phyloP scores from a whole-genome alignment of 169 alveolate genomes.

The Plasmodium blacklocki region DNA sequence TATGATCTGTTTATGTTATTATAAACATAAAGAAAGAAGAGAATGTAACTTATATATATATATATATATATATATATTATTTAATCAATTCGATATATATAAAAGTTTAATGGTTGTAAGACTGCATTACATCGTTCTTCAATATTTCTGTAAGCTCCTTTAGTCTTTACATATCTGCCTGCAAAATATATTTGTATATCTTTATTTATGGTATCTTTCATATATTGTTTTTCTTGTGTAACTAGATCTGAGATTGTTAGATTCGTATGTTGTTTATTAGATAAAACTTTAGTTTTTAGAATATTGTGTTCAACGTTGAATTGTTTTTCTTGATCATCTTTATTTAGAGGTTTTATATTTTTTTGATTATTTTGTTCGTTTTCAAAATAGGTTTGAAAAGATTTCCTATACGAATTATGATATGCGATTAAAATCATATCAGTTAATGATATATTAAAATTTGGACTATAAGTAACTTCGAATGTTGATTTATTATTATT shows the following conservation, averaged over 20 bases:
- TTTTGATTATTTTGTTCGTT: constrained; percentile 1
- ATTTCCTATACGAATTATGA: constrained; percentile 12
- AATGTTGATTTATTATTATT: constrained; percentile 1
- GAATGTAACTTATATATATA: background rate
- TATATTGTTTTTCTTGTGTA: constrained; percentile 15
- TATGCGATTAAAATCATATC: constrained; percentile 57
- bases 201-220: constrained; percentile 20
- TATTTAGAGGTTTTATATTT: background rate
- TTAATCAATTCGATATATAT: background rate
- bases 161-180: constrained; percentile 51
- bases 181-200: constrained; percentile 22
- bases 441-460: constrained; percentile 21
- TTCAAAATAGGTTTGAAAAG: constrained; percentile 15
- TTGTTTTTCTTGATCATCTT: background rate
- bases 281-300: constrained; percentile 22
- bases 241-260: constrained; percentile 27
- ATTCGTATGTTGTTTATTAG: background rate
- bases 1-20: no score
- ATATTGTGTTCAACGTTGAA: constrained; percentile 5
- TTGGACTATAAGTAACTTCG: constrained; percentile 19
- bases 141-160: constrained; percentile 36
- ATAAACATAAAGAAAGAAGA: no score
- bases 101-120: constrained; percentile 48
- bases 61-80: background rate
- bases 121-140: constrained; percentile 72